Conservation (phyloP, 2,329 filamentous ascomycete genomes). For the Aspergillus eucalypticola region DNA sequence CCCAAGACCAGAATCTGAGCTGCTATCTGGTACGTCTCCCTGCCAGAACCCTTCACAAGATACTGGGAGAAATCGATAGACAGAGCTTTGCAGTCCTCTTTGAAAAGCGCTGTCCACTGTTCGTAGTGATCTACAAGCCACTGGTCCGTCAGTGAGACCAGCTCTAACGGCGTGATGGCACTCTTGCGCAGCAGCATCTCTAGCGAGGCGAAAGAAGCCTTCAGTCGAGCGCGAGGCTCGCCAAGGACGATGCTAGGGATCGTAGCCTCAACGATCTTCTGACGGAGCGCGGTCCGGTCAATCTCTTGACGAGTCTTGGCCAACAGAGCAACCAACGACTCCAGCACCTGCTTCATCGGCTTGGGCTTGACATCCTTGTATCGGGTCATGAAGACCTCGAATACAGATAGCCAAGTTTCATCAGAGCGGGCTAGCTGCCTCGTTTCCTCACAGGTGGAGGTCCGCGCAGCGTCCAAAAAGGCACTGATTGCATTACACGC, state of each 20-base stretch:
- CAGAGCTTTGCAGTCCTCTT: constrained; percentile 35
- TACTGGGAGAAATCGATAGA: constrained; percentile 27
- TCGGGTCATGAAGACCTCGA: constrained; percentile 41
- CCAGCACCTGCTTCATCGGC: constrained; percentile 47
- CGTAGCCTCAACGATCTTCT: constrained; percentile 27
- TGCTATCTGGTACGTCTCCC: constrained; percentile 20
- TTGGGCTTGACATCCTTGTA: constrained; percentile 48
- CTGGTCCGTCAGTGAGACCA: constrained; percentile 30
- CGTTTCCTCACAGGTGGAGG: constrained; percentile 34
- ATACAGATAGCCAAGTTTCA: constrained; percentile 42
- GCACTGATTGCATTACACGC: constrained; percentile 48
- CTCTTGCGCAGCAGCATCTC: constrained; percentile 43
- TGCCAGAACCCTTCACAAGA: constrained; percentile 16
- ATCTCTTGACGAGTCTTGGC: constrained; percentile 29
- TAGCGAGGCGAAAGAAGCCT: constrained; percentile 38
- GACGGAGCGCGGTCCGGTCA: constrained; percentile 22
- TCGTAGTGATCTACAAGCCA: constrained; percentile 38
- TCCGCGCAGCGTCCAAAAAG: constrained; percentile 42
- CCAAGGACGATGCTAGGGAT: constrained; percentile 42
- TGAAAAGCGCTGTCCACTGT: constrained; percentile 35
- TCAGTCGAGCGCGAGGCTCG: constrained; percentile 42
- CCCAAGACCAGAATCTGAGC: constrained; percentile 34
- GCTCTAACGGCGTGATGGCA: constrained; percentile 32
- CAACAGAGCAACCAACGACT: constrained; percentile 40
- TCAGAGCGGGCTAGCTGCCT: constrained; percentile 35